Evolutionary conservation across 129 eudicot genomes (phyloP), one percentile per base, ranked within the genome.

Genomic region (Ambrosia trifida): DNA sequence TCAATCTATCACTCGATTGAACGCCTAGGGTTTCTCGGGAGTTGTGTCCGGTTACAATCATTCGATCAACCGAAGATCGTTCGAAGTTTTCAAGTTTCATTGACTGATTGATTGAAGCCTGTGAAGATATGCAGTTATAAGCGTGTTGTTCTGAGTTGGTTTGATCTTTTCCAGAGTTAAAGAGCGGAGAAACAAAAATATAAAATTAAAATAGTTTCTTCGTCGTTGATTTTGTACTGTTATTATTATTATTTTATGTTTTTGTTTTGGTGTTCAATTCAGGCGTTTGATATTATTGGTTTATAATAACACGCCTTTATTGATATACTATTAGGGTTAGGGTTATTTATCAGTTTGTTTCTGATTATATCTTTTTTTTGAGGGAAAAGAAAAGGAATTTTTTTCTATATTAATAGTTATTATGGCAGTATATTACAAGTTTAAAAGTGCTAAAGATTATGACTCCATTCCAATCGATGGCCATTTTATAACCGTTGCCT

Each of bases 371-470:
- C 66, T 50, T 66, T 78, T 31, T 69, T 72, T 75, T 51, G 74
- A 64, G 78, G 77, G 64, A 68, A 76, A 68, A 54, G 68, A 76
- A 69, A 83, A 46, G 69, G 58, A 59, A 49, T 66, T 74, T 66
- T 40, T 7, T 24, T 24, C 28, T 24, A 24, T 24, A 24, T 24
- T 24, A 24, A 71, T 31, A 57, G 56, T 68, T 32, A 81, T 74
- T 74, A 94, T 94, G 97, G 93, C 97, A 61, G 96, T 94, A 45
- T 87, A 94, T 84, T 94, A 85, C 74, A 90, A 94, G 89, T 94
- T 94, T 76, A 94, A 94, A 86, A 94, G 99, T 87, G 97, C 99
- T 57, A 94, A 90, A 90, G 97, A 87, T 87, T 89, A 83, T 76
- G 97, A 94, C 84, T 85, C 97, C 33, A 84, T 94, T 69, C 43